These are phyloP conservation scores for Penicillium sp. DNA, from an alignment of 2,329 filamentous ascomycete species.

Conservation along the genomic window DNA sequence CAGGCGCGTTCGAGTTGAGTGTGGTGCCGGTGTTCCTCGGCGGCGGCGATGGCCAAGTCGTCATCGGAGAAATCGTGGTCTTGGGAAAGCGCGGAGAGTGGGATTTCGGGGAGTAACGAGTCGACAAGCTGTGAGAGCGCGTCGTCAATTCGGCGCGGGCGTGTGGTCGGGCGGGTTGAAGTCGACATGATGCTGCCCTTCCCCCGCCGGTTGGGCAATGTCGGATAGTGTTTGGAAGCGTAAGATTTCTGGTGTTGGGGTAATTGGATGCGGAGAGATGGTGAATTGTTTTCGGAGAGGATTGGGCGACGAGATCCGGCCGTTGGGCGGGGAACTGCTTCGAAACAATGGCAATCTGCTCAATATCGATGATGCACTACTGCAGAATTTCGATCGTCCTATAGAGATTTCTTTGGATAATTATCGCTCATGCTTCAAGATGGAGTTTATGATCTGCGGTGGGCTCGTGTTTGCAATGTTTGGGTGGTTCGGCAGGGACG, in stretches of 20 bases:
- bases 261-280: conserved; percentile 6
- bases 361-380: not conserved
- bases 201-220: conserved; percentile 12
- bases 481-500: conserved; percentile 22
- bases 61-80: conserved; percentile 37
- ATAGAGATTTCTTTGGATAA: conserved; percentile 7
- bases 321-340: not conserved
- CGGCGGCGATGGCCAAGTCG: conserved; percentile 40
- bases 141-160: conserved; percentile 49
- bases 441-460: conserved; percentile 7
- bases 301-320: conserved; percentile 7
- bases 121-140: conserved; percentile 50
- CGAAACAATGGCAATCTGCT: not conserved
- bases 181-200: conserved; percentile 30
- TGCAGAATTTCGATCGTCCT: not conserved
- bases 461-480: conserved; percentile 24
- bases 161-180: conserved; percentile 39
- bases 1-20: conserved; percentile 43
- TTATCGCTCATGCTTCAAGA: conserved; percentile 1
- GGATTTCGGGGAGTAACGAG: conserved; percentile 44
- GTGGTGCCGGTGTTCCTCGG: conserved; percentile 44
- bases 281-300: not conserved
- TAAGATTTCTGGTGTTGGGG: not conserved
- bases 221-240: conserved; percentile 6
- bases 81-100: conserved; percentile 35